Conservation (phyloP, 441 rosid species). For the Adansonia grandidieri region DNA sequence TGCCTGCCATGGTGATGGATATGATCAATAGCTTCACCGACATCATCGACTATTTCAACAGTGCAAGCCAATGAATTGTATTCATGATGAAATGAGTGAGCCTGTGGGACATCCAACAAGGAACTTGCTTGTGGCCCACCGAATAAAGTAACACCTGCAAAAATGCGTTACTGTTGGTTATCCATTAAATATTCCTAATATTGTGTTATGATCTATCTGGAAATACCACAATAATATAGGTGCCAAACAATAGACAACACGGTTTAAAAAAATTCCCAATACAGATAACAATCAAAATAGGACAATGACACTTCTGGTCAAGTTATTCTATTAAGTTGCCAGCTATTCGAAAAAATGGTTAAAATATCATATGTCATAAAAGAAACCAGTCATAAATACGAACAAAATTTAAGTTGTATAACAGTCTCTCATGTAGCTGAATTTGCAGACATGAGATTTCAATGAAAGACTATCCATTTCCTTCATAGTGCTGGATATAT, state of each 20-base stretch:
- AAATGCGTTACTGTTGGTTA: constrained; percentile 12
- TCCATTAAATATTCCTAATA: not conserved
- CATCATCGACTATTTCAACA: constrained; percentile 86
- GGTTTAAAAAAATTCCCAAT: not conserved
- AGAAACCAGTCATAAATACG: not conserved
- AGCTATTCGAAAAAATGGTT: not conserved
- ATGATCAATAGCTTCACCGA: constrained; percentile 77
- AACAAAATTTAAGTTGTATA: not conserved
- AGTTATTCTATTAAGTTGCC: not conserved
- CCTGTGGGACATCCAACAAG: constrained; percentile 62
- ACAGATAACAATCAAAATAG: not conserved
- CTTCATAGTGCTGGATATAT: not conserved
- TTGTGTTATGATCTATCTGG: not conserved
- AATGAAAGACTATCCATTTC: not conserved
- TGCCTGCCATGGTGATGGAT: constrained; percentile 92
- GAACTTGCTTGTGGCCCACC: constrained; percentile 85
- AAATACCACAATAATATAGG: not conserved
- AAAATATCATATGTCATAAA: not conserved
- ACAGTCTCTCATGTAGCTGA: not conserved
- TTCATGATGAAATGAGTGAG: constrained; percentile 75
- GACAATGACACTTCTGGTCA: not conserved
- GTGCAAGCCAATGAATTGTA: constrained; percentile 89
- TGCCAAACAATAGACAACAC: not conserved
- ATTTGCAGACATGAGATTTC: not conserved
- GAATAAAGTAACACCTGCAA: constrained; percentile 73